These are phyloP conservation scores for Marvania coccoides DNA, from an alignment of 139 green algal genomes.

Conservation along the genomic window DNA sequence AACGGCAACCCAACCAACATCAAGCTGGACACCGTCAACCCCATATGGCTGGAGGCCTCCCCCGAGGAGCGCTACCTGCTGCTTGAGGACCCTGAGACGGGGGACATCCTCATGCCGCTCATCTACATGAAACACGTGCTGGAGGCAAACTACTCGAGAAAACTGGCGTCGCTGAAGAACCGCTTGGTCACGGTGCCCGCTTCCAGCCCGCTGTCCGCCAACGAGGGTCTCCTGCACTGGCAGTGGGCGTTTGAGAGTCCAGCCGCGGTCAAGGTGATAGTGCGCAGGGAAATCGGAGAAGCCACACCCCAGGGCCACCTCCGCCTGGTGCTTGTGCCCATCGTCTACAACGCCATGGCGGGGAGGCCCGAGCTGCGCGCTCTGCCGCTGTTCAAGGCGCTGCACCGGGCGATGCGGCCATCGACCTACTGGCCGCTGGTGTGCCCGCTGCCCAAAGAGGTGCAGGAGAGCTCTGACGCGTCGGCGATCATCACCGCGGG, in stretches of 20 bases:
- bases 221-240: constrained; percentile 38
- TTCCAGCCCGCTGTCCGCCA: background rate
- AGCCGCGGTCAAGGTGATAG: constrained; percentile 33
- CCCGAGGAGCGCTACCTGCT: constrained; percentile 35
- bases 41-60: constrained; percentile 10
- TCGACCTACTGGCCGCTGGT: constrained; percentile 25
- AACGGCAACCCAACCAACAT: constrained; percentile 14
- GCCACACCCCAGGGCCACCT: constrained; percentile 41
- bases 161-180: constrained; percentile 46
- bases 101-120: constrained; percentile 52
- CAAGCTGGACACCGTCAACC: constrained; percentile 2
- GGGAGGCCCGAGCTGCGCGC: constrained; percentile 22
- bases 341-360: constrained; percentile 55
- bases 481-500: no score
- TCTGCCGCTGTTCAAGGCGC: constrained; percentile 13
- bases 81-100: constrained; percentile 53
- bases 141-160: constrained; percentile 50
- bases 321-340: constrained; percentile 44
- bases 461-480: background rate
- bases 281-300: constrained; percentile 36
- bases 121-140: constrained; percentile 53
- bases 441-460: background rate
- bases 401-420: constrained; percentile 11
- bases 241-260: constrained; percentile 52
- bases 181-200: constrained; percentile 20